phyloP scores from a whole-genome alignment of 257 asterid genomes.

The Buddleja alternifolia region DNA sequence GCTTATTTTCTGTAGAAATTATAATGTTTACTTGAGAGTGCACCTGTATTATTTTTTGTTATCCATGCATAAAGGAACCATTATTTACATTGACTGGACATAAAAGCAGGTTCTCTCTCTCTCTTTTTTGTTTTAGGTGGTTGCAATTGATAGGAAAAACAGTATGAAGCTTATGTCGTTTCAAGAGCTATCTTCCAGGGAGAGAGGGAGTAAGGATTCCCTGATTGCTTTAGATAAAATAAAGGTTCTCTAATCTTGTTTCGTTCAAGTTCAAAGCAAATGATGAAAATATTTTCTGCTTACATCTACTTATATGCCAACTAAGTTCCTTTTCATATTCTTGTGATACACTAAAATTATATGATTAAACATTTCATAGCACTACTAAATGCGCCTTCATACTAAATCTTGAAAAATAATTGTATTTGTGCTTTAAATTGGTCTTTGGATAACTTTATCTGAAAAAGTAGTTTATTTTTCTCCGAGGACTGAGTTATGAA shows the following conservation, averaged over 20 bases:
- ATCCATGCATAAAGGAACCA: constrained; percentile 15
- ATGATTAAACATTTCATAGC: no score
- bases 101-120: neutral
- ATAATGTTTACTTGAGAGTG: neutral
- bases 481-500: constrained; percentile 17
- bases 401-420: neutral
- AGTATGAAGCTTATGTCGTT: constrained; percentile 80
- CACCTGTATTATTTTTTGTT: constrained; percentile 5
- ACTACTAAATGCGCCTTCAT: no score
- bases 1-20: neutral
- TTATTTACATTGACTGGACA: constrained; percentile 19
- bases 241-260: constrained; percentile 53
- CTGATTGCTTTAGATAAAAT: constrained; percentile 64
- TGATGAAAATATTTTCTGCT: neutral
- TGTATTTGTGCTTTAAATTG: constrained; percentile 1
- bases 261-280: constrained; percentile 23
- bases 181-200: constrained; percentile 92
- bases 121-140: constrained; percentile 70
- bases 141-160: constrained; percentile 79
- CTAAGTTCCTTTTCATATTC: neutral
- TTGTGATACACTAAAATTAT: neutral
- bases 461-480: constrained; percentile 6
- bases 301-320: constrained; percentile 14
- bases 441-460: constrained; percentile 16
- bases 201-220: constrained; percentile 89